A percentile compares a stretch with the other conserved stretches of the same genome.
Conservation (phyloP, 2,329 filamentous ascomycete genomes). For the Fragosphaeria purpurea region DNA sequence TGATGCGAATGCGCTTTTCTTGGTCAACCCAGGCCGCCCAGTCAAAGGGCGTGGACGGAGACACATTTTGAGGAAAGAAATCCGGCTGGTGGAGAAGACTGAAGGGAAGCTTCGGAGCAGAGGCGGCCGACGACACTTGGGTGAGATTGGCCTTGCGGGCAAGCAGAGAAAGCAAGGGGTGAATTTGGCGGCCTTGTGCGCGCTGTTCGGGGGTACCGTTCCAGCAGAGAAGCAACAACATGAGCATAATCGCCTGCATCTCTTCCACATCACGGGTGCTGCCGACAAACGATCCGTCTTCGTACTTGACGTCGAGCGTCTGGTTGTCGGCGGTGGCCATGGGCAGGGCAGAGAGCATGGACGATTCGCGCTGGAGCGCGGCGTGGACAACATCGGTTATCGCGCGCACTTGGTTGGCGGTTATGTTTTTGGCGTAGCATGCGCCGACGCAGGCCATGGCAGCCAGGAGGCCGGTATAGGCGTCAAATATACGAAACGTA, state of each 20-base stretch:
- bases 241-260: constrained; percentile 54
- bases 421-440: constrained; percentile 58
- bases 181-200: constrained; percentile 49
- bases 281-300: constrained; percentile 25
- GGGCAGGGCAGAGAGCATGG: constrained; percentile 36
- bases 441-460: constrained; percentile 65
- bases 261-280: constrained; percentile 47
- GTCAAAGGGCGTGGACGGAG: constrained; percentile 40
- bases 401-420: constrained; percentile 51
- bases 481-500: constrained; percentile 57
- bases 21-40: constrained; percentile 62
- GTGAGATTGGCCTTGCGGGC: constrained; percentile 48
- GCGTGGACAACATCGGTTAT: constrained; percentile 55
- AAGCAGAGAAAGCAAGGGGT: constrained; percentile 45
- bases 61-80: constrained; percentile 17
- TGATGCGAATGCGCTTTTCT: constrained; percentile 55
- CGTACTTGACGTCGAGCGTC: constrained; percentile 26
- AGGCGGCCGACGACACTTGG: constrained; percentile 29
- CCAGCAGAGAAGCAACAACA: constrained; percentile 56
- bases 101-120: constrained; percentile 1
- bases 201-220: constrained; percentile 59
- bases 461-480: constrained; percentile 57
- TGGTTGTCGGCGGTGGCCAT: constrained; percentile 17
- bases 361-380: constrained; percentile 47
- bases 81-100: constrained; percentile 46